Conservation (phyloP, 768 basidiomycete genomes). For the Gyrodon lividus region DNA sequence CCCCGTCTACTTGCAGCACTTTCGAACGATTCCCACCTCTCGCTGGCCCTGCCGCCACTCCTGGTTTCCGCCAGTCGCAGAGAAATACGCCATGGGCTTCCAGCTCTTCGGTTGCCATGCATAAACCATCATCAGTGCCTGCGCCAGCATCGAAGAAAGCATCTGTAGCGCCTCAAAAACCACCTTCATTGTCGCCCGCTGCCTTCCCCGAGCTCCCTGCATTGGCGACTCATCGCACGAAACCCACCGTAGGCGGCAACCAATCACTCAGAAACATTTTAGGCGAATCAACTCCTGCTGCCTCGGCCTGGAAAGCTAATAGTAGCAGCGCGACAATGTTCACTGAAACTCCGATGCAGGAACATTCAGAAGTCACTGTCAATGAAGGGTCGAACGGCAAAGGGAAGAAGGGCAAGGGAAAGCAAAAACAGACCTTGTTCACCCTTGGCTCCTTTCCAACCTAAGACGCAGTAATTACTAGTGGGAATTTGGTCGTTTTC, state of each 20-base stretch:
- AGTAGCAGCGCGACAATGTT: conserved; percentile 10
- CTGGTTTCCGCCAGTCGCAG: conserved; percentile 41
- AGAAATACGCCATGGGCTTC: conserved; percentile 66
- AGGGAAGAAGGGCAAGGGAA: conserved; percentile 77
- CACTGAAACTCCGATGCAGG: conserved; percentile 9
- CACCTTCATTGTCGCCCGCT: conserved; percentile 47
- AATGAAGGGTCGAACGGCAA: conserved; percentile 32
- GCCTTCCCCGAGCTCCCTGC: conserved; percentile 74
- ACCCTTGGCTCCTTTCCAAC: conserved; percentile 53
- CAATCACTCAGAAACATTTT: conserved; percentile 66
- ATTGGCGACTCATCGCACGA: conserved; percentile 37
- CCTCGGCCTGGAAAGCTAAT: conserved; percentile 32
- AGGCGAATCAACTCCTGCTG: conserved; percentile 21
- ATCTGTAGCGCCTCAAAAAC: conserved; percentile 11
- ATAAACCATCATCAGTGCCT: conserved; percentile 22
- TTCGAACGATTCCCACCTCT: conserved; percentile 33
- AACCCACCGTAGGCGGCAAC: conserved; percentile 57
- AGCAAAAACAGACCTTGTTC: conserved; percentile 84
- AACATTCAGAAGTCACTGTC: neutral
- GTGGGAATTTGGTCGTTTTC: too few relatives aligned
- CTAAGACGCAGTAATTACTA: conserved; percentile 5
- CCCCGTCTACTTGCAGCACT: conserved; percentile 25
- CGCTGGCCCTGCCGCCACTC: conserved; percentile 2
- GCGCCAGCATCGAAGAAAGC: conserved; percentile 7
- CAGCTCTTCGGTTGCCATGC: conserved; percentile 14